Percentiles rank a stretch among this genome's conserved stretches.
Evolutionary conservation across 1,284 basidiomycete species (phyloP).

Genomic region (Rhodotorula sp.): DNA sequence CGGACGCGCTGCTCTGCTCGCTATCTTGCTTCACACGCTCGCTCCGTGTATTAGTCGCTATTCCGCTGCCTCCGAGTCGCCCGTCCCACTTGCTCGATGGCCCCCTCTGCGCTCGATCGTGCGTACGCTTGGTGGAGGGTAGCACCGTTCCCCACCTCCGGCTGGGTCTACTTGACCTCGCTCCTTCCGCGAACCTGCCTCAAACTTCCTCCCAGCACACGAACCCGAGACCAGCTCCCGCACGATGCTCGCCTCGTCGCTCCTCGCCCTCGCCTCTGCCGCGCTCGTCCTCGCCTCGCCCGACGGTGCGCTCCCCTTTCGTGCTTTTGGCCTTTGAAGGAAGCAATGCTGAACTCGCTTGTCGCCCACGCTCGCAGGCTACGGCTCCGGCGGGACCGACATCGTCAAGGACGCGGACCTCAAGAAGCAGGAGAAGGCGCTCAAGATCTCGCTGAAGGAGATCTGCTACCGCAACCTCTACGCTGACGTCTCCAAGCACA

Average conservation of each 20-base stretch:
- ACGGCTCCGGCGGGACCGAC: neutral
- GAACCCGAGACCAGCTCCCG: no score
- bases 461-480: constrained; percentile 19
- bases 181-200: neutral
- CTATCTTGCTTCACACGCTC: no score
- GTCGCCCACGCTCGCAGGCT: neutral
- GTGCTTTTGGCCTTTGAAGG: neutral
- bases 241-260: neutral
- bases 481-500: constrained; percentile 13
- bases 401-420: constrained; percentile 5
- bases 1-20: no score
- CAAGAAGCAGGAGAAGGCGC: neutral
- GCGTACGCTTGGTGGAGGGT: no score
- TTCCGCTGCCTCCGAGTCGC: no score
- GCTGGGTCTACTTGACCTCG: no score
- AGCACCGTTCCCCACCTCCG: no score
- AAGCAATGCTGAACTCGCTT: no score
- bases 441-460: constrained; percentile 12
- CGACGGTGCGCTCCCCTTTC: neutral
- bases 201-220: no score
- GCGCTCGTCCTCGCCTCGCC: neutral
- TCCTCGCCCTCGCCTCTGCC: neutral
- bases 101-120: no score
- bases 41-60: no score
- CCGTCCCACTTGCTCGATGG: no score